A percentile compares a stretch with the other conserved stretches of the same genome.
phyloP scores from a whole-genome alignment of 2,329 filamentous ascomycete genomes.

The Calonectria ilicicola region DNA sequence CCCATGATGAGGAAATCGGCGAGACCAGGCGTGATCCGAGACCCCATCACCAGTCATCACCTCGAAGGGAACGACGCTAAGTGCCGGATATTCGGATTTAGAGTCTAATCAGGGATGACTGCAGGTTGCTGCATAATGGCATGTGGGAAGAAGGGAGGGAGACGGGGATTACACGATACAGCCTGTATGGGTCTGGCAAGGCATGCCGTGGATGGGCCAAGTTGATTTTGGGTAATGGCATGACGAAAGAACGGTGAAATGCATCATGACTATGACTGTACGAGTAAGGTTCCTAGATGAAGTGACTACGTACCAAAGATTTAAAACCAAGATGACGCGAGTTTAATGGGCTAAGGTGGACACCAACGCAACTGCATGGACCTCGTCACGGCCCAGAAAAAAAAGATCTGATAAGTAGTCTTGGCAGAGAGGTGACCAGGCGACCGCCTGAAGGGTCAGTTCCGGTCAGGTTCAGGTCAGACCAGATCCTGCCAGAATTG shows the following conservation, averaged over 20 bases:
- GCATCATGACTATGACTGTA: conserved; percentile 27
- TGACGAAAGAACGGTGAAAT: conserved; percentile 27
- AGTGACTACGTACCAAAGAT: conserved; percentile 17
- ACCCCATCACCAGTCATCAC: conserved; percentile 32
- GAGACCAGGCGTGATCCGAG: conserved; percentile 27
- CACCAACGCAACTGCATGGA: conserved; percentile 20
- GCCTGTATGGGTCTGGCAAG: not conserved
- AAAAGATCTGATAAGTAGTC: conserved; percentile 42
- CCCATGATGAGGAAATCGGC: conserved; percentile 47
- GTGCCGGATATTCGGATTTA: conserved; percentile 31
- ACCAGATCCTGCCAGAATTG: not conserved
- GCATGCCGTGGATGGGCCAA: conserved; percentile 36
- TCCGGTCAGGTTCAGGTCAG: conserved; percentile 1
- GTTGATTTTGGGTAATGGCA: conserved; percentile 18
- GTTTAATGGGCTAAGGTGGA: conserved; percentile 33
- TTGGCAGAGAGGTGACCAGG: conserved; percentile 41
- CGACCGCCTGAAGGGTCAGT: conserved; percentile 26
- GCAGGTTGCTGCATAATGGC: not conserved
- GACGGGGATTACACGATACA: not conserved
- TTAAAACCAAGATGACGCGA: conserved; percentile 9
- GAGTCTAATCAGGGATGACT: not conserved
- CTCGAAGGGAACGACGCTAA: conserved; percentile 37
- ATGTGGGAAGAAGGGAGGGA: not conserved
- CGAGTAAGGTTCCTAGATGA: conserved; percentile 9
- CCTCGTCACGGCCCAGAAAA: conserved; percentile 25